phyloP scores from a whole-genome alignment of 805 yeast genomes.

The Candida tammaniensis region DNA sequence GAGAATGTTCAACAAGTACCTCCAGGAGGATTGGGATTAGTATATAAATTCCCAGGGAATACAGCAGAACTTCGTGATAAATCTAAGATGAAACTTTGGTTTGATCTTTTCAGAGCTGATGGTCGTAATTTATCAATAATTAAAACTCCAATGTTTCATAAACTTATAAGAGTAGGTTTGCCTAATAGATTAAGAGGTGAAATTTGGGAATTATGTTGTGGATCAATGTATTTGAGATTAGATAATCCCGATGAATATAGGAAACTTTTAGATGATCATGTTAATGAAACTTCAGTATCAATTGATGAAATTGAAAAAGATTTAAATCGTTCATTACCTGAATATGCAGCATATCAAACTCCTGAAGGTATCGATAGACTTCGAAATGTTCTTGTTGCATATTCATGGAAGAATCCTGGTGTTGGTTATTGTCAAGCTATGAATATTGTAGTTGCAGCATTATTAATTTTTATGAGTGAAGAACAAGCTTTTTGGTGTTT shows the following conservation, averaged over 20 bases:
- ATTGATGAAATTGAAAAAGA: constrained; percentile 97
- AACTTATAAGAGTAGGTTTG: constrained; percentile 82
- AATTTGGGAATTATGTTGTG: constrained; percentile 90
- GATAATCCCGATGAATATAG: constrained; percentile 60
- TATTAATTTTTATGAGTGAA: constrained; percentile 83
- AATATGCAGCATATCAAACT: constrained; percentile 89
- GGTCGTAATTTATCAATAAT: constrained; percentile 82
- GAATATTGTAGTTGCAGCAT: constrained; percentile 87
- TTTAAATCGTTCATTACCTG: constrained; percentile 90
- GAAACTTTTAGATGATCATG: constrained; percentile 55
- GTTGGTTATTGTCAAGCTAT: constrained; percentile 99
- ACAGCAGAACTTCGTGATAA: constrained; percentile 73
- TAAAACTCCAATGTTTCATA: constrained; percentile 73
- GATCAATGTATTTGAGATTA: constrained; percentile 74
- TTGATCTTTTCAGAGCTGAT: constrained; percentile 77
- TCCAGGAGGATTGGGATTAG: constrained; percentile 81
- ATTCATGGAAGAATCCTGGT: constrained; percentile 95
- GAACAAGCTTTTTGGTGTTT: constrained; percentile 97
- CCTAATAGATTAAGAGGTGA: constrained; percentile 97
- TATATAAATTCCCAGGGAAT: constrained; percentile 88
- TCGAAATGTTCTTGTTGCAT: constrained; percentile 86
- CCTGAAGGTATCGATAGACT: constrained; percentile 81
- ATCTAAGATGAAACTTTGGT: constrained; percentile 88
- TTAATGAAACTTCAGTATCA: constrained; percentile 70
- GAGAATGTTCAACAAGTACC: constrained; percentile 55